Conservation (phyloP, 2,329 filamentous ascomycete genomes). For the Mariannaea elegans region DNA sequence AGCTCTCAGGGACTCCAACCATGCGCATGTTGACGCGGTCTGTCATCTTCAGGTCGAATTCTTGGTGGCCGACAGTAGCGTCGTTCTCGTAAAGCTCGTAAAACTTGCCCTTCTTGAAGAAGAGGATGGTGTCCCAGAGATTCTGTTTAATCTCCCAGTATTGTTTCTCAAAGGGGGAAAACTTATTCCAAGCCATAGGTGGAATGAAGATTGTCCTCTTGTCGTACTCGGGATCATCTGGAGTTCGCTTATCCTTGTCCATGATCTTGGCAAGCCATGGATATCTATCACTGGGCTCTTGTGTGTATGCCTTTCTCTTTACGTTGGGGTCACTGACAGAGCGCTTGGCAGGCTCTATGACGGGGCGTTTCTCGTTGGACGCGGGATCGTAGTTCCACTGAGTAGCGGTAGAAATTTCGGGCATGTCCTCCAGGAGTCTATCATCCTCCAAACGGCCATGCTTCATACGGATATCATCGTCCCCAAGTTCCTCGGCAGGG, state of each 20-base stretch:
- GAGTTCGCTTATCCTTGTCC: constrained; percentile 84
- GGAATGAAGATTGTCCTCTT: constrained; percentile 92
- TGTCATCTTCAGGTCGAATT: constrained; percentile 97
- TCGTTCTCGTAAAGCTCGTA: constrained; percentile 99
- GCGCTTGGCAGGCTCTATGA: constrained; percentile 45
- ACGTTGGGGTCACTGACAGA: constrained; percentile 44
- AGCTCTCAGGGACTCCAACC: constrained; percentile 97
- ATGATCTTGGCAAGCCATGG: constrained; percentile 86
- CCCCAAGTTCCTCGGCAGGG: constrained; percentile 24
- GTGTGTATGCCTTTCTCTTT: constrained; percentile 78
- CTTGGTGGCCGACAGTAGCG: constrained; percentile 92
- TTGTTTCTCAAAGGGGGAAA: constrained; percentile 95
- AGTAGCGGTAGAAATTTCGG: constrained; percentile 76
- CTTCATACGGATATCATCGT: constrained; percentile 34
- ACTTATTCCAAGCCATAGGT: constrained; percentile 78
- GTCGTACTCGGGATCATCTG: constrained; percentile 87
- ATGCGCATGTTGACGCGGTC: constrained; percentile 99
- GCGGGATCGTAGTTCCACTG: constrained; percentile 78
- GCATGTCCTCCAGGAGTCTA: constrained; percentile 62
- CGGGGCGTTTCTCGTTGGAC: constrained; percentile 49
- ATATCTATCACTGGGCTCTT: constrained; percentile 87
- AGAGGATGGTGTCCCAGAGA: constrained; percentile 96
- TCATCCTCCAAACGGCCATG: constrained; percentile 63
- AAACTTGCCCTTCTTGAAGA: constrained; percentile 99
- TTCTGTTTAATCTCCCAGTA: constrained; percentile 99